Evolutionary conservation across 2,329 filamentous ascomycete species (phyloP), one percentile per base, ranked within the genome.

Genomic region (Talaromyces sp.): DNA sequence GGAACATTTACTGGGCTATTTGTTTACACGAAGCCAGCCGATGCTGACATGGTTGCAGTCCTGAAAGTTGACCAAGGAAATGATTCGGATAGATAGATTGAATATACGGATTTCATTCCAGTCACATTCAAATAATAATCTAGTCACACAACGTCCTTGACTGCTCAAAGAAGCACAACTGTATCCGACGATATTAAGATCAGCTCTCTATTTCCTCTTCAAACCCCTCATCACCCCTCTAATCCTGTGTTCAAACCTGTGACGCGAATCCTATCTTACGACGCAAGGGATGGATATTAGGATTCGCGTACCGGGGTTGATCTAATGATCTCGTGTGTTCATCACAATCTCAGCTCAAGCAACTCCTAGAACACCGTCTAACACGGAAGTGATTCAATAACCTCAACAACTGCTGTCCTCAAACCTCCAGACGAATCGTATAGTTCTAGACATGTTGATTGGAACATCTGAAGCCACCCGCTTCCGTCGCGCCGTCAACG

Each of bases 401-500:
- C 27, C 7, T 31, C 16, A 8, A 19, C 14, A 27, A 11, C 22
- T 31, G 27, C 27, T 31, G 9, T 11, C 6, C 9, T 11, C 3
- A 6, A 7, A 33, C 2, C 8, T 19, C 11, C 10, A 13, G 48
- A 35, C 11, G 8, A 33, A 54, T 10, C 8, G n/a, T 48, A n/a
- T 37, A 37, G 43, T 48, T 47, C 16, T 9, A 2, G 9, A 22
- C 4, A 22, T 2, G 14, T 47, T 47, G 41, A 60, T 48, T 37
- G 41, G 57, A 5, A 6, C 1, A 4, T 3, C 5, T 10, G 3
- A 37, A 48, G 33, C n/a, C 41, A 60, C n/a, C 56, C 31, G 43
- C 31, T 39, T 60, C 43, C 58, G 58, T 48, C 43, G 41, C 10
- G 19, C 41, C 58, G 58, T 60, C 58, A 60, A 35, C 58, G 58